Evolutionary conservation across 805 yeast genomes (phyloP).

Genomic region (Nakazawaea peltata): DNA sequence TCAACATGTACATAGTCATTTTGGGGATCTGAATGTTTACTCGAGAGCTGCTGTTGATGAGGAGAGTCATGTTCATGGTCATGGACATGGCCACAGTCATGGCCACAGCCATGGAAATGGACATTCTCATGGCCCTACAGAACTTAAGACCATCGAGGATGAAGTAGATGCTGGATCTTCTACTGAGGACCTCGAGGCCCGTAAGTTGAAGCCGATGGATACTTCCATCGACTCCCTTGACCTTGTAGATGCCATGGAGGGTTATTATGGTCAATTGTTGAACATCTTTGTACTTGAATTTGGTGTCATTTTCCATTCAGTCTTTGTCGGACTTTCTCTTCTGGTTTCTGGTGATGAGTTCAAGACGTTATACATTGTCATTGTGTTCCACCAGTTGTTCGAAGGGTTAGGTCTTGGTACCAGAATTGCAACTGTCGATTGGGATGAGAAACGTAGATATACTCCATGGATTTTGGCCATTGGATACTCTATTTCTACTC

Average conservation of each 20-base stretch:
- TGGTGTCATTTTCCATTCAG: constrained; percentile 70
- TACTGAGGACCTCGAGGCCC: constrained; percentile 26
- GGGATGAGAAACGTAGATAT: constrained; percentile 37
- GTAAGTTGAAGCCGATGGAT: constrained; percentile 30
- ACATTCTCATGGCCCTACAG: no score
- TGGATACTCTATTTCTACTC: constrained; percentile 55
- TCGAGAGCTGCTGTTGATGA: constrained; percentile 15
- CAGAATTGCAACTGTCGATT: constrained; percentile 50
- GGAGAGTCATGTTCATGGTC: constrained; percentile 3
- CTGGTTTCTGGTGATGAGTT: constrained; percentile 62
- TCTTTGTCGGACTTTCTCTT: constrained; percentile 62
- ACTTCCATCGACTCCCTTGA: constrained; percentile 36
- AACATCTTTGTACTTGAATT: constrained; percentile 57
- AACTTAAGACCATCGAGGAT: no score
- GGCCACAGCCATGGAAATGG: no score
- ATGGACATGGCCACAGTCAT: background rate
- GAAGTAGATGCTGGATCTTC: constrained; percentile 2
- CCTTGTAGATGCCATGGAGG: constrained; percentile 37
- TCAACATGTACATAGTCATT: constrained; percentile 45
- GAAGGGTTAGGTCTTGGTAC: constrained; percentile 79
- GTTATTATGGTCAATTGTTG: constrained; percentile 37
- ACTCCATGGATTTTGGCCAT: constrained; percentile 44
- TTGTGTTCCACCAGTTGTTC: constrained; percentile 69
- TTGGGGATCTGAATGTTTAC: constrained; percentile 34
- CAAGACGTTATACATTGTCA: constrained; percentile 51